These are phyloP conservation scores for Ceratocystis eucalypticola DNA, from an alignment of 2,329 filamentous ascomycete genomes.

Conservation along the genomic window DNA sequence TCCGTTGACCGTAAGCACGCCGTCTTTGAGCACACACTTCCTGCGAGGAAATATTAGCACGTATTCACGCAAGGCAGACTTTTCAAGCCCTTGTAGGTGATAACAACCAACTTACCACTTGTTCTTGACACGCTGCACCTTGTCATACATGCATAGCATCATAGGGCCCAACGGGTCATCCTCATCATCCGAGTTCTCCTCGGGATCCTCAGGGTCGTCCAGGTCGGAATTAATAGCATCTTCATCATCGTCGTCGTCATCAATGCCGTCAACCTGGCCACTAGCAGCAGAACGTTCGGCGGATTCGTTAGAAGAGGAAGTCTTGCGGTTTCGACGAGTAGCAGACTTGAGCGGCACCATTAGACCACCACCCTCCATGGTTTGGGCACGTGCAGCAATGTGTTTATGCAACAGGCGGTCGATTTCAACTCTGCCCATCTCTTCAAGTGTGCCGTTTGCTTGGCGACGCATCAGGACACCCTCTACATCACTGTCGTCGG, in stretches of 20 bases:
- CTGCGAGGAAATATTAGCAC: constrained; percentile 31
- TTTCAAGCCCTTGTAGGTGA: neutral
- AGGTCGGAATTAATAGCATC: constrained; percentile 98
- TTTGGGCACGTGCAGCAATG: constrained; percentile 50
- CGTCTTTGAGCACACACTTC: constrained; percentile 98
- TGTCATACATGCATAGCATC: constrained; percentile 99
- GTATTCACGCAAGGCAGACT: neutral
- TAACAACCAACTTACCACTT: constrained; percentile 53
- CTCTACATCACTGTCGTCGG: constrained; percentile 40
- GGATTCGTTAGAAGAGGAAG: neutral
- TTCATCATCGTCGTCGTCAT: constrained; percentile 56
- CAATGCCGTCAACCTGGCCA: constrained; percentile 41
- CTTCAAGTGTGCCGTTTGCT: constrained; percentile 39
- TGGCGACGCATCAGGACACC: constrained; percentile 47
- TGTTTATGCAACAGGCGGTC: constrained; percentile 56
- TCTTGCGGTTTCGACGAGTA: constrained; percentile 23
- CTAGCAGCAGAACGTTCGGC: constrained; percentile 31
- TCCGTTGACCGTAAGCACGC: constrained; percentile 80
- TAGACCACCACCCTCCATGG: constrained; percentile 60
- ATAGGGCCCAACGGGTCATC: constrained; percentile 75
- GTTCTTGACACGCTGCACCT: constrained; percentile 97
- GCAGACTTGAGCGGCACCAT: constrained; percentile 58
- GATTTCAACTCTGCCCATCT: constrained; percentile 48
- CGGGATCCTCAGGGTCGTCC: constrained; percentile 81
- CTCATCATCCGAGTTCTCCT: constrained; percentile 72